Evolutionary conservation across 306 rosid genomes (phyloP).

Genomic region (Hylodesmum podocarpum): DNA sequence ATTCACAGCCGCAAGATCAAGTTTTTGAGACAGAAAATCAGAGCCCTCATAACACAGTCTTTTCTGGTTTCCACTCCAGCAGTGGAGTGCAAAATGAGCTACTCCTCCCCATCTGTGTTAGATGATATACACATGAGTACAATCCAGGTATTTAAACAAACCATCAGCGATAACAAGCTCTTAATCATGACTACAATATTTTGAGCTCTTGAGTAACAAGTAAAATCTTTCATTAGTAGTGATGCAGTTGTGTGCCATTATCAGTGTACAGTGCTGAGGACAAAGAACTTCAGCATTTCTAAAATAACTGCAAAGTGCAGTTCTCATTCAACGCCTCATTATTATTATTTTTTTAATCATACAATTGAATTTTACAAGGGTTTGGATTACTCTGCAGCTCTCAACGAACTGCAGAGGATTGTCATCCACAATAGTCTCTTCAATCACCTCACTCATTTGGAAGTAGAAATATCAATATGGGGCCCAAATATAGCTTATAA

Average conservation of each 20-base stretch:
- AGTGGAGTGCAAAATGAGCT: constrained; percentile 59
- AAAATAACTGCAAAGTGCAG: background rate
- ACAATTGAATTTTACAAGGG: background rate
- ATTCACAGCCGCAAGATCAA: constrained; percentile 39
- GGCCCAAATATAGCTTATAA: constrained; percentile 8
- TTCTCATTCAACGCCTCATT: background rate
- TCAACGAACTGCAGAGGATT: background rate
- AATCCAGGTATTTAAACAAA: constrained; percentile 11
- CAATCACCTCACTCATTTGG: constrained; percentile 17
- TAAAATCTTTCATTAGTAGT: constrained; percentile 19
- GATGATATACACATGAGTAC: constrained; percentile 19
- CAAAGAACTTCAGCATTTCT: background rate
- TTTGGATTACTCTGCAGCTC: background rate
- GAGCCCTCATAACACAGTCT: constrained; percentile 27
- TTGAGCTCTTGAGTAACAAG: constrained; percentile 22
- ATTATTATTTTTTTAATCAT: background rate
- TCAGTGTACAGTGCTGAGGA: background rate
- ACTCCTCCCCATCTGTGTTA: constrained; percentile 86
- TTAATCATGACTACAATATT: constrained; percentile 5
- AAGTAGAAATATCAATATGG: constrained; percentile 13
- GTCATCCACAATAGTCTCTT: background rate
- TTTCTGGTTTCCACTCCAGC: constrained; percentile 57
- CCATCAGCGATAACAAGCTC: constrained; percentile 1
- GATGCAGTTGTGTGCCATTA: constrained; percentile 20
- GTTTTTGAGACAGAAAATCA: constrained; percentile 34